phyloP scores from a whole-genome alignment of 164 flowering plant genomes.

The Vitis riparia region DNA sequence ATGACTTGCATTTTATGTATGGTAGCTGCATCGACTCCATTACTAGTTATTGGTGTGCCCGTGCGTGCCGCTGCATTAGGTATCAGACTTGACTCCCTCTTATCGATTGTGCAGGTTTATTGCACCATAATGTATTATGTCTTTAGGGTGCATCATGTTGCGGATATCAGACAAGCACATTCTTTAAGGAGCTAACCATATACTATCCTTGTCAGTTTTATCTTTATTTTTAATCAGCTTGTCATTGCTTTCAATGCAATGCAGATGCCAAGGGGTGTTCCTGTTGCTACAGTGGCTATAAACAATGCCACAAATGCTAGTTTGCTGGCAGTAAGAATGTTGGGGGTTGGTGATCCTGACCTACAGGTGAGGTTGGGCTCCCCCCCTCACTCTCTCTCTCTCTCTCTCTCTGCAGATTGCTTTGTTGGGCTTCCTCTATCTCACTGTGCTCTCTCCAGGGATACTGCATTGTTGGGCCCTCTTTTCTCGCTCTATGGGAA shows the following conservation, averaged over 20 bases:
- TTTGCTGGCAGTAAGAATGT: conserved; percentile 75
- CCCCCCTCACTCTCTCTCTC: neutral
- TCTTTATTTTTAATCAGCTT: too few species aligned
- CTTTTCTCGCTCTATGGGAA: too few species aligned
- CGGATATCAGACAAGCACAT: too few species aligned
- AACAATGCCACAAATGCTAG: conserved; percentile 93
- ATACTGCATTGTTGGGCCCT: too few species aligned
- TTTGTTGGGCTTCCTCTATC: neutral
- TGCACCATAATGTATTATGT: neutral
- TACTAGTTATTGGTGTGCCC: conserved; percentile 97
- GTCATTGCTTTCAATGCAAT: neutral
- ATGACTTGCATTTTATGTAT: conserved; percentile 53
- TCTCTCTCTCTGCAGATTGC: neutral
- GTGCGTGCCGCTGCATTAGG: conserved; percentile 75
- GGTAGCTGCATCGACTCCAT: conserved; percentile 90
- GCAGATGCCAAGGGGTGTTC: conserved; percentile 98
- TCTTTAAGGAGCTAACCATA: too few species aligned
- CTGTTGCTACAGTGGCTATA: conserved; percentile 92
- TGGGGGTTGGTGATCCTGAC: conserved; percentile 26
- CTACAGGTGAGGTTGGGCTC: conserved; percentile 20
- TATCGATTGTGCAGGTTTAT: conserved; percentile 92
- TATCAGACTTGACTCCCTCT: conserved; percentile 80
- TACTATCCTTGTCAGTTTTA: too few species aligned
- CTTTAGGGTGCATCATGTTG: neutral
- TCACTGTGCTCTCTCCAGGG: neutral